phyloP scores from a whole-genome alignment of 306 rosid genomes.

The Pyrus pyrifolia region DNA sequence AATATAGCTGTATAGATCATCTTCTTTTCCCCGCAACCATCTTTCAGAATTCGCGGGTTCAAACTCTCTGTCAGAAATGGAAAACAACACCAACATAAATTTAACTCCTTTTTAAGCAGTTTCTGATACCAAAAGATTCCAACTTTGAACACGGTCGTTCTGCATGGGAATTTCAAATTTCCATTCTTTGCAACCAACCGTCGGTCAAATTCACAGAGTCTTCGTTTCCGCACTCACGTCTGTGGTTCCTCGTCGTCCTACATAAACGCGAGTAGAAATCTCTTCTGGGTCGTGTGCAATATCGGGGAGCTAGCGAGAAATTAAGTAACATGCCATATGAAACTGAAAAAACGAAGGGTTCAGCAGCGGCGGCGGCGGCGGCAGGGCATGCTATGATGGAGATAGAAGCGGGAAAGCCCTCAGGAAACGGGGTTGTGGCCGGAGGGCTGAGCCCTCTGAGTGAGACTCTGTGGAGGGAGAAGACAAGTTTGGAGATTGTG shows the following conservation, averaged over 20 bases:
- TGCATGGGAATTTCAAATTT: constrained; percentile 42
- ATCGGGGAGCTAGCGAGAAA: background rate
- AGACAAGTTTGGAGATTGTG: constrained; percentile 42
- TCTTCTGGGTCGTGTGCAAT: background rate
- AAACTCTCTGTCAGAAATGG: constrained; percentile 6
- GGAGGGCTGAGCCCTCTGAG: constrained; percentile 78
- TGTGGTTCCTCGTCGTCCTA: constrained; percentile 21
- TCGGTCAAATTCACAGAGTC: constrained; percentile 47
- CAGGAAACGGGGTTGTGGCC: constrained; percentile 31
- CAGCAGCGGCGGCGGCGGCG: background rate
- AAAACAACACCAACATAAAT: background rate
- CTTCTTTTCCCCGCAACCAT: background rate
- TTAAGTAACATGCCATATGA: background rate
- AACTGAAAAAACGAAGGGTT: constrained; percentile 16
- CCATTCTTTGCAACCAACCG: background rate
- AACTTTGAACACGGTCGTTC: constrained; percentile 15
- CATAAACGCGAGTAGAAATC: background rate
- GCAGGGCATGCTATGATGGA: constrained; percentile 39
- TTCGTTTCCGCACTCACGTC: constrained; percentile 49
- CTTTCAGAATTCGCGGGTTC: background rate
- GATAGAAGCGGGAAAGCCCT: constrained; percentile 55
- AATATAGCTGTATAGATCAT: background rate
- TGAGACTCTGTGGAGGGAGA: constrained; percentile 90
- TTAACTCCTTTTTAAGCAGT: background rate
- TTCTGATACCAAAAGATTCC: constrained; percentile 11